Evolutionary conservation across 129 eudicot species (phyloP), one percentile per base, ranked within the genome.

Genomic region (Gnaphalium uliginosum): DNA sequence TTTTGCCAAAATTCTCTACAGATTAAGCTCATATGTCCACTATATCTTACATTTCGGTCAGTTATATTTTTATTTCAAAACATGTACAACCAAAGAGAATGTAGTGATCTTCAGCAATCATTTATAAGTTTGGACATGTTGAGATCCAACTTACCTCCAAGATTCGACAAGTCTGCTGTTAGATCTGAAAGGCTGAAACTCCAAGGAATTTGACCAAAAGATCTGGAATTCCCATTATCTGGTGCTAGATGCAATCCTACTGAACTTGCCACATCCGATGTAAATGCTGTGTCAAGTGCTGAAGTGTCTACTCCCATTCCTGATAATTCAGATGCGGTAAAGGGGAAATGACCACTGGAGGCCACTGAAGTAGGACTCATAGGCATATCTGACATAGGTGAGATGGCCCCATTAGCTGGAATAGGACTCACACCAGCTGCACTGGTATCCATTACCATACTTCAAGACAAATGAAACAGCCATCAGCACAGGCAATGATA

Each of bases 341-440:
- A 94, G n/a, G 97, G 93, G 37, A 94, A 94, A 87, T 87, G 98
- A 46, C 98, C 98, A 66, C 93, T 94, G 18, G 98, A 94, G 39
- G 98, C 93, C 69, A 89, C 98, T 53, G 98, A 94, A 26, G 96
- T 89, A 64, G 98, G 97, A 83, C 98, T 94, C 58, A 94, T 83
- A 26, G 97, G 86, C 92, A 94, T 87, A 64, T 90, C 98, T 24
- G 97, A 90, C 89, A 93, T 81, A 24, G 96, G 82, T 71, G 98
- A 86, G 89, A 94, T 90, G 65, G 90, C 89, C 68, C 87, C 89
- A 81, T 76, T 86, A 5, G 87, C 87, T 51, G 91, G 88, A 77
- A 87, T 70, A 14, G 91, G 92, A 24, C 86, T 68, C 25, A 81
- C 84, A 57, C 87, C 88, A 35, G 89, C 86, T 59, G 86, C 69